These are phyloP conservation scores for Aspergillus sp. DNA, from an alignment of 2,329 filamentous ascomycete genomes.

Conservation along the genomic window DNA sequence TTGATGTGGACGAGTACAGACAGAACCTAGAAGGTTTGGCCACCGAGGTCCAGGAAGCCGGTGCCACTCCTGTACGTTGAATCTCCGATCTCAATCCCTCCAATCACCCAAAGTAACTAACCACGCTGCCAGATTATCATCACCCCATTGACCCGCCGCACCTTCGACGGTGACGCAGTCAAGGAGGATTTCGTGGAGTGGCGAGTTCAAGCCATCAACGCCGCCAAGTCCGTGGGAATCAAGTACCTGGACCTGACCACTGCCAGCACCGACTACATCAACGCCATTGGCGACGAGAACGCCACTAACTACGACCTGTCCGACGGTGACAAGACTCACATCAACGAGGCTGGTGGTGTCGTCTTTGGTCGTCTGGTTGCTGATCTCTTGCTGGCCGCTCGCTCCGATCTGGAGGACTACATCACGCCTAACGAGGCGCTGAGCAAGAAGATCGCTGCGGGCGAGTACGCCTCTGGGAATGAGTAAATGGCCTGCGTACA, in stretches of 20 bases:
- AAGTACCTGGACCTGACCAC: slow-evolving; percentile 10
- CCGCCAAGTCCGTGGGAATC: slow-evolving; percentile 8
- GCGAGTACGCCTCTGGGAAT: slow-evolving; percentile 8
- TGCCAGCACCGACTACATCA: slow-evolving; percentile 9
- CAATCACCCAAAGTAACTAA: neutral
- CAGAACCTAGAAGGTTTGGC: slow-evolving; percentile 10
- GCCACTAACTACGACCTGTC: slow-evolving; percentile 9
- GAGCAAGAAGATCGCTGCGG: slow-evolving; percentile 9
- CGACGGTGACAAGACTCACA: slow-evolving; percentile 6
- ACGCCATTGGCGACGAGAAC: slow-evolving; percentile 11
- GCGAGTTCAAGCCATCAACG: slow-evolving; percentile 5
- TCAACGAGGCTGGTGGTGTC: slow-evolving; percentile 9
- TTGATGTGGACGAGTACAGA: slow-evolving; percentile 2
- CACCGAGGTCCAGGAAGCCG: slow-evolving; percentile 5
- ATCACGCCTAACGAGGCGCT: slow-evolving; percentile 8
- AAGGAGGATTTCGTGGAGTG: slow-evolving; percentile 9
- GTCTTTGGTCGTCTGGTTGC: slow-evolving; percentile 15
- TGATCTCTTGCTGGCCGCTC: slow-evolving; percentile 5
- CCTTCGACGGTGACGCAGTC: neutral
- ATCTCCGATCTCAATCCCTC: neutral
- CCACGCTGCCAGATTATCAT: slow-evolving; percentile 5
- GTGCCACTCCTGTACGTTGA: slow-evolving; percentile 8
- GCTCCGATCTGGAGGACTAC: slow-evolving; percentile 2
- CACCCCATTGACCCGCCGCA: slow-evolving; percentile 8
- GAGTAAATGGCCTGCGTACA: neutral